Evolutionary conservation across 2,329 filamentous ascomycete genomes (phyloP).

Genomic region (Diaporthe sp.): DNA sequence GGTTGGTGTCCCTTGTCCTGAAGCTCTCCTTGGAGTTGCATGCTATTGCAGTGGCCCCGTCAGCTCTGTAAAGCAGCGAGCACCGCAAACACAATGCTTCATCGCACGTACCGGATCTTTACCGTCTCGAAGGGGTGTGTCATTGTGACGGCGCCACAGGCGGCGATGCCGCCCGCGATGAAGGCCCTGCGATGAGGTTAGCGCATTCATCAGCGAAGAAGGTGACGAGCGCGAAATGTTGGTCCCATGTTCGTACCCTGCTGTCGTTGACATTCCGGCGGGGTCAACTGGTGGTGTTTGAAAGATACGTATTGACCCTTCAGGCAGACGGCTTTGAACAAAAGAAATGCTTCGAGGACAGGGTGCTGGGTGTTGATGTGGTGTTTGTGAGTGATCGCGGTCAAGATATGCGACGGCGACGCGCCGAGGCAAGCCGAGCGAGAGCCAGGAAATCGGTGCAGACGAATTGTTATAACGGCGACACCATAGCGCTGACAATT

Average conservation of each 20-base stretch:
- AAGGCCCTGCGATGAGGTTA: slow-evolving; percentile 72
- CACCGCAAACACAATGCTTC: neutral
- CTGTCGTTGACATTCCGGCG: slow-evolving; percentile 61
- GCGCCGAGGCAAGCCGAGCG: slow-evolving; percentile 19
- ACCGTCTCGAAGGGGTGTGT: slow-evolving; percentile 99
- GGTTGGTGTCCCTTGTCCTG: slow-evolving; percentile 87
- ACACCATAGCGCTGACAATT: slow-evolving; percentile 11
- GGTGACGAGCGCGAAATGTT: neutral
- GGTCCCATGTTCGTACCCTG: slow-evolving; percentile 47
- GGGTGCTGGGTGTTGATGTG: neutral
- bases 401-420: neutral
- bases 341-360: neutral
- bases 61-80: neutral
- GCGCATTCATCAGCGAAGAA: slow-evolving; percentile 35
- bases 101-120: slow-evolving; percentile 83
- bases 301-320: too few species aligned
- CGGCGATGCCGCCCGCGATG: slow-evolving; percentile 94
- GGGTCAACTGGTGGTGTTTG: neutral
- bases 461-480: neutral
- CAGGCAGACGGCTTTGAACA: neutral
- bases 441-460: slow-evolving; percentile 1
- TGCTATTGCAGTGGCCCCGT: slow-evolving; percentile 57
- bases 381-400: neutral
- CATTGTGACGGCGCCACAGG: slow-evolving; percentile 95
- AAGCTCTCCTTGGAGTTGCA: slow-evolving; percentile 96